phyloP scores from a whole-genome alignment of 768 basidiomycete genomes.

The Hortiboletus campestris region DNA sequence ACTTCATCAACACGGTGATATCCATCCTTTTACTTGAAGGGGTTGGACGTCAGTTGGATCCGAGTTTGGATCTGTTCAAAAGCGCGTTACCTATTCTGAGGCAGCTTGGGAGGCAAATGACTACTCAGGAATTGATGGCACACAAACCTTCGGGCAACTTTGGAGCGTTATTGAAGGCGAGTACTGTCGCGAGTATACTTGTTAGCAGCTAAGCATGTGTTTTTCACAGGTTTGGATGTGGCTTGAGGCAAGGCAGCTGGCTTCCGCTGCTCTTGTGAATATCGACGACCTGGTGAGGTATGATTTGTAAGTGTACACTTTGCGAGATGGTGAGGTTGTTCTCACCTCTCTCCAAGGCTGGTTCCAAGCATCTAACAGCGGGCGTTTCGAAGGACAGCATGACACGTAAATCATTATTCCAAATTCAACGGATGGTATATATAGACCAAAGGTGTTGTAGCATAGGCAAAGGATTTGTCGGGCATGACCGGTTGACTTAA shows the following conservation, averaged over 20 bases:
- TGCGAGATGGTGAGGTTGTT: not conserved
- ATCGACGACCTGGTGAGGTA: slow-evolving; percentile 86
- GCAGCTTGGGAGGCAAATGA: slow-evolving; percentile 90
- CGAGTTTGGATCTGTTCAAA: slow-evolving; percentile 90
- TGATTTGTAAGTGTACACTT: slow-evolving; percentile 63
- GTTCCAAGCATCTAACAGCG: slow-evolving; percentile 43
- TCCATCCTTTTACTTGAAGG: slow-evolving; percentile 92
- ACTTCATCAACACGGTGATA: slow-evolving; percentile 98
- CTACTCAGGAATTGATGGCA: slow-evolving; percentile 61
- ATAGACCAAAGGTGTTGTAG: slow-evolving; percentile 15
- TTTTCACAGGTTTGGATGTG: slow-evolving; percentile 78
- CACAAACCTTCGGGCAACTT: slow-evolving; percentile 69
- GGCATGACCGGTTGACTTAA: slow-evolving; percentile 4
- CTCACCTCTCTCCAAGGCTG: slow-evolving; percentile 40
- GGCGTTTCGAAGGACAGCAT: not conserved
- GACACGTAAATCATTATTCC: slow-evolving; percentile 16
- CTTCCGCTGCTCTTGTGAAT: slow-evolving; percentile 72
- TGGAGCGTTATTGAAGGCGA: slow-evolving; percentile 85
- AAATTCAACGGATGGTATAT: slow-evolving; percentile 1
- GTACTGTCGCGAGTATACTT: slow-evolving; percentile 13
- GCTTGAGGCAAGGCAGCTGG: slow-evolving; percentile 89
- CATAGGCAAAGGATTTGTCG: slow-evolving; percentile 13
- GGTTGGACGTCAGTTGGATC: slow-evolving; percentile 92
- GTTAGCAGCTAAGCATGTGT: not conserved
- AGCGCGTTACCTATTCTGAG: slow-evolving; percentile 92